These are phyloP conservation scores for Trypanosomatidae sp. DNA, from an alignment of 208 protist species.

Conservation along the genomic window DNA sequence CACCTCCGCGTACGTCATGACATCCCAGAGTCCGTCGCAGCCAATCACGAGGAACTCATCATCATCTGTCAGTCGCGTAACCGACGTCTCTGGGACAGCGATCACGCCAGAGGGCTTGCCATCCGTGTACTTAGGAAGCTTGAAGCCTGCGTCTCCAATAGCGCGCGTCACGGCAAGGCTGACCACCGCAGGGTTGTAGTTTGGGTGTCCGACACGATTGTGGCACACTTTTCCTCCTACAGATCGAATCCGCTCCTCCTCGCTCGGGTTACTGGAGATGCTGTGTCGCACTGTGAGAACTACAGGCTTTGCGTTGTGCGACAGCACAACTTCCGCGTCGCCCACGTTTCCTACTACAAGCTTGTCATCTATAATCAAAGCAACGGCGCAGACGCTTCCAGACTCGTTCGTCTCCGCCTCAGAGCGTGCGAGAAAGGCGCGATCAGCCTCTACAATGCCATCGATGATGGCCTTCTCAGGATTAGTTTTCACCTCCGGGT, in stretches of 20 bases:
- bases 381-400: slow-evolving; percentile 85
- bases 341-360: slow-evolving; percentile 90
- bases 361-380: slow-evolving; percentile 80
- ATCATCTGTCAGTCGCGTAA: slow-evolving; percentile 64
- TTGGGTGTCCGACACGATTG: slow-evolving; percentile 93
- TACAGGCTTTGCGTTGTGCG: slow-evolving; percentile 58
- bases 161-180: slow-evolving; percentile 93
- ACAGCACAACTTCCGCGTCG: slow-evolving; percentile 87
- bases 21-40: slow-evolving; percentile 95
- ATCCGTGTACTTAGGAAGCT: slow-evolving; percentile 81
- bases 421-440: slow-evolving; percentile 56
- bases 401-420: slow-evolving; percentile 81
- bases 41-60: slow-evolving; percentile 93
- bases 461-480: slow-evolving; percentile 74
- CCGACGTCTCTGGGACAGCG: slow-evolving; percentile 62
- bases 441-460: slow-evolving; percentile 86
- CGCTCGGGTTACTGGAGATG: slow-evolving; percentile 60
- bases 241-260: slow-evolving; percentile 84
- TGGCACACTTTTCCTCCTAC: slow-evolving; percentile 90
- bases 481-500: slow-evolving; percentile 59
- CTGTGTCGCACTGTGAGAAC: slow-evolving; percentile 88
- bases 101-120: slow-evolving; percentile 82
- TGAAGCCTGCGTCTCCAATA: slow-evolving; percentile 95
- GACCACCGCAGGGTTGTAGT: slow-evolving; percentile 86
- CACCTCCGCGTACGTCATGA: slow-evolving; percentile 92